These are phyloP conservation scores for Suhomyces maxii DNA, from an alignment of 1,139 yeast species.

Conservation along the genomic window DNA sequence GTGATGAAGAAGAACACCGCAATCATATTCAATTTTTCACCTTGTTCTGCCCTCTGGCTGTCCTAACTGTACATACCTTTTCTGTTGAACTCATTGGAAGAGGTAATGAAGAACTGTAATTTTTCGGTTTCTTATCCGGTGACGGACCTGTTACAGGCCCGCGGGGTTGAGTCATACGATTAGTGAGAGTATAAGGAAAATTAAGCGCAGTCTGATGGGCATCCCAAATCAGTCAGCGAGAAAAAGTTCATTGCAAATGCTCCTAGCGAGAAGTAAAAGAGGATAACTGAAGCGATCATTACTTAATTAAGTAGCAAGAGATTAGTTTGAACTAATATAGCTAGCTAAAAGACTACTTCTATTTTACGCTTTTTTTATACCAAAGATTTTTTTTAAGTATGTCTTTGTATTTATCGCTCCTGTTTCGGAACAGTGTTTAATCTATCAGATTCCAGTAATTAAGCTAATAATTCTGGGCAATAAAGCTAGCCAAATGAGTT, in stretches of 20 bases:
- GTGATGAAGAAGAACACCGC: too few species aligned
- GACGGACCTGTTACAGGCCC: constrained; percentile 2
- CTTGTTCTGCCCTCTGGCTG: background rate
- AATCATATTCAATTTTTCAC: background rate
- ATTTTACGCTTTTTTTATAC: too few species aligned
- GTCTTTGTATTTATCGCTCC: background rate
- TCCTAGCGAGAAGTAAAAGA: too few species aligned
- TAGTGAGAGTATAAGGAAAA: background rate
- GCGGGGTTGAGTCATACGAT: background rate
- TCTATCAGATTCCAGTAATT: background rate
- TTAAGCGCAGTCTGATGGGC: background rate
- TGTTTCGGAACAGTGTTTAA: background rate
- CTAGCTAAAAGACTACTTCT: too few species aligned
- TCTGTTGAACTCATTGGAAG: constrained; percentile 9
- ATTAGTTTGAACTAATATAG: too few species aligned
- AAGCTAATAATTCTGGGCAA: background rate
- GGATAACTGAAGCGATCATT: too few species aligned
- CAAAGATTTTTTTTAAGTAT: too few species aligned
- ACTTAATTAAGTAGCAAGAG: too few species aligned
- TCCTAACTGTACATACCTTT: constrained; percentile 6
- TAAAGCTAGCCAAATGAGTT: too few species aligned
- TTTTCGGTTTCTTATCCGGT: constrained; percentile 6
- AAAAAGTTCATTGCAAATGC: too few species aligned
- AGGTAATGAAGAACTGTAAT: background rate
- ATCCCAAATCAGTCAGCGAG: too few species aligned